Conservation (phyloP, 768 basidiomycete genomes). For the Xanthoconium stramineum region DNA sequence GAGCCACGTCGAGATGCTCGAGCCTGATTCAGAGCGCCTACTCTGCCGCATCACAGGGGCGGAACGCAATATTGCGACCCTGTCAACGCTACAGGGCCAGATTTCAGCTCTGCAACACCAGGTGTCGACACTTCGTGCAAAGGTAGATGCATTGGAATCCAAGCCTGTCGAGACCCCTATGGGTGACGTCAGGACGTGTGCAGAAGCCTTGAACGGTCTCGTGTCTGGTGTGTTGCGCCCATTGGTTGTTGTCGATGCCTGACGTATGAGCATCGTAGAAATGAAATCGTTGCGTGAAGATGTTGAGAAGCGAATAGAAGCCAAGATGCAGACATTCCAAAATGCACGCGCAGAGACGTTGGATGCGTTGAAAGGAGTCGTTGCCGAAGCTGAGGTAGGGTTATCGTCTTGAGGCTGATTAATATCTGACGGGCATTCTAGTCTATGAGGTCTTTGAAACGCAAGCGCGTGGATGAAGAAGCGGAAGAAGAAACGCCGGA, state of each 20-base stretch:
- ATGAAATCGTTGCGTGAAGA: conserved; percentile 43
- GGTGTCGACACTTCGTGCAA: conserved; percentile 19
- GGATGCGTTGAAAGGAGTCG: conserved; percentile 33
- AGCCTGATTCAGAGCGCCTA: conserved; percentile 31
- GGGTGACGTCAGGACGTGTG: conserved; percentile 29
- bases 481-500: conserved; percentile 12
- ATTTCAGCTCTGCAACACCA: conserved; percentile 19
- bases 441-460: conserved; percentile 48
- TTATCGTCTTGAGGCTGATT: conserved; percentile 14
- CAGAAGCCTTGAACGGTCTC: conserved; percentile 36
- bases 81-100: conserved; percentile 28
- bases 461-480: conserved; percentile 54
- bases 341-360: conserved; percentile 39
- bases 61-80: conserved; percentile 31
- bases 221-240: conserved; percentile 38
- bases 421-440: conserved; percentile 24
- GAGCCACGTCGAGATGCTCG: conserved; percentile 38
- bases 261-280: conserved; percentile 30
- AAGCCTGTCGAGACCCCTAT: conserved; percentile 6
- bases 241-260: neutral
- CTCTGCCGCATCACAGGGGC: conserved; percentile 26
- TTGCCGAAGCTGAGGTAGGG: conserved; percentile 32
- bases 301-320: conserved; percentile 43
- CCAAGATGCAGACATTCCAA: conserved; percentile 44
- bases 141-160: conserved; percentile 17